Percentiles rank a stretch among this genome's conserved stretches.
Conservation (phyloP, 2,329 filamentous ascomycete species). For the Fusarium xyrophilum region DNA sequence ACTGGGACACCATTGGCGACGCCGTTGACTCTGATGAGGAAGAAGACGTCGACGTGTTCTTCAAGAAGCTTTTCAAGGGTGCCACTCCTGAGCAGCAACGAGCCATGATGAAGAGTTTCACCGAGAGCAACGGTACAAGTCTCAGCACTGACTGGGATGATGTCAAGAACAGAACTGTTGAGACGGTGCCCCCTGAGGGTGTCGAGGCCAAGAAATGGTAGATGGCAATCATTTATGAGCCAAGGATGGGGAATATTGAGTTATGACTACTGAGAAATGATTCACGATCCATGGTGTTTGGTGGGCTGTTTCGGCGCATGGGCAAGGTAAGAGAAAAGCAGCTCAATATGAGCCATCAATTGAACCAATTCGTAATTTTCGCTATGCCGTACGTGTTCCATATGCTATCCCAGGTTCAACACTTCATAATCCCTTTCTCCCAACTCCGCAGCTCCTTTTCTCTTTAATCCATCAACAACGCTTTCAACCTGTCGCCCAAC, state of each 20-base stretch:
- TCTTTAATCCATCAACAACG: constrained; percentile 18
- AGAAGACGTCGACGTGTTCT: constrained; percentile 78
- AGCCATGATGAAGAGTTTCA: constrained; percentile 98
- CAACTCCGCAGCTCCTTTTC: constrained; percentile 33
- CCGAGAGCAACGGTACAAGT: constrained; percentile 91
- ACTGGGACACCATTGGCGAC: constrained; percentile 82
- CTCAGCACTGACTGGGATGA: constrained; percentile 92
- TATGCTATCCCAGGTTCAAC: constrained; percentile 16
- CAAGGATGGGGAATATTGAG: not conserved
- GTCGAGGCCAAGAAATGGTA: constrained; percentile 76
- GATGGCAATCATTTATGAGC: not conserved
- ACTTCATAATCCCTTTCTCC: constrained; percentile 26
- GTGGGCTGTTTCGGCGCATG: constrained; percentile 23
- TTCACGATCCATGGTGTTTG: constrained; percentile 11
- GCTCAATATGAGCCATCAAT: not conserved
- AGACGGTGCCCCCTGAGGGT: constrained; percentile 77
- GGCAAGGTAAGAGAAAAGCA: constrained; percentile 22
- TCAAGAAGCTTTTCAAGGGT: constrained; percentile 84
- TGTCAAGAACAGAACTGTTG: constrained; percentile 74
- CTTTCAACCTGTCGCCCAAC: constrained; percentile 20
- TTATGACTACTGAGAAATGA: not conserved
- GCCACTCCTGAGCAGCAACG: constrained; percentile 81
- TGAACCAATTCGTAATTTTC: constrained; percentile 3
- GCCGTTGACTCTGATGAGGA: constrained; percentile 64
- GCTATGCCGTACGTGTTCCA: constrained; percentile 14